phyloP scores from a whole-genome alignment of 2,329 filamentous ascomycete species.

The Trichoderma koningiopsis region DNA sequence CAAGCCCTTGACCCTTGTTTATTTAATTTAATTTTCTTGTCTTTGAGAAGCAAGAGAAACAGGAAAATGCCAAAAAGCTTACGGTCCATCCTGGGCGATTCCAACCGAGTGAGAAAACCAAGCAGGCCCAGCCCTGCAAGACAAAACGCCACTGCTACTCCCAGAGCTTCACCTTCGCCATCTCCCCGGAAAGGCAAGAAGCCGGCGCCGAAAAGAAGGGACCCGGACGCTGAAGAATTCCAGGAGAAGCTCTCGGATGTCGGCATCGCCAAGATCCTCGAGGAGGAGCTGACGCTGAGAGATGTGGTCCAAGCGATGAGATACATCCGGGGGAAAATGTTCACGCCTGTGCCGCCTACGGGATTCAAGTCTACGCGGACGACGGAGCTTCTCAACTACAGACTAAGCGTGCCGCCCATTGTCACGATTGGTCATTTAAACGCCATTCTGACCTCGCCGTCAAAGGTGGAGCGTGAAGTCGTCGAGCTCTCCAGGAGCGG shows the following conservation, averaged over 20 bases:
- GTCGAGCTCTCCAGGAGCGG: slow-evolving; percentile 61
- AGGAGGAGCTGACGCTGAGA: slow-evolving; percentile 57
- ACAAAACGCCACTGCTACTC: neutral
- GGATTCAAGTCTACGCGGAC: slow-evolving; percentile 67
- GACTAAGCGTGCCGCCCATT: slow-evolving; percentile 61
- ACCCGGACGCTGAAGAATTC: slow-evolving; percentile 38
- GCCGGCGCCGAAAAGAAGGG: slow-evolving; percentile 31
- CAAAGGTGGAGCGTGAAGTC: slow-evolving; percentile 67
- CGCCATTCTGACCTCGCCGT: slow-evolving; percentile 63
- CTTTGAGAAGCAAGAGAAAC: neutral
- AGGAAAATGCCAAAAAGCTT: slow-evolving; percentile 38
- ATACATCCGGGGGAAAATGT: slow-evolving; percentile 64
- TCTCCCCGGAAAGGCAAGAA: slow-evolving; percentile 35
- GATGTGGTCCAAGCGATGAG: slow-evolving; percentile 67
- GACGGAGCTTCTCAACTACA: slow-evolving; percentile 64
- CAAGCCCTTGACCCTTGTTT: too few relatives aligned
- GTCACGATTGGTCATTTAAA: slow-evolving; percentile 68
- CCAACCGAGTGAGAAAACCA: slow-evolving; percentile 41
- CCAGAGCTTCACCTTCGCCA: slow-evolving; percentile 27
- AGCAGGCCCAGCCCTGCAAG: neutral
- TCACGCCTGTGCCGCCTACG: slow-evolving; percentile 61
- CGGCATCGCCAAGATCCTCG: slow-evolving; percentile 58
- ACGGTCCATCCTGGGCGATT: slow-evolving; percentile 43
- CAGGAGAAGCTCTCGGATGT: slow-evolving; percentile 59
- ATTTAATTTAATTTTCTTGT: neutral